These are phyloP conservation scores for Xylaria sp. DNA, from an alignment of 2,329 filamentous ascomycete genomes.

Conservation along the genomic window DNA sequence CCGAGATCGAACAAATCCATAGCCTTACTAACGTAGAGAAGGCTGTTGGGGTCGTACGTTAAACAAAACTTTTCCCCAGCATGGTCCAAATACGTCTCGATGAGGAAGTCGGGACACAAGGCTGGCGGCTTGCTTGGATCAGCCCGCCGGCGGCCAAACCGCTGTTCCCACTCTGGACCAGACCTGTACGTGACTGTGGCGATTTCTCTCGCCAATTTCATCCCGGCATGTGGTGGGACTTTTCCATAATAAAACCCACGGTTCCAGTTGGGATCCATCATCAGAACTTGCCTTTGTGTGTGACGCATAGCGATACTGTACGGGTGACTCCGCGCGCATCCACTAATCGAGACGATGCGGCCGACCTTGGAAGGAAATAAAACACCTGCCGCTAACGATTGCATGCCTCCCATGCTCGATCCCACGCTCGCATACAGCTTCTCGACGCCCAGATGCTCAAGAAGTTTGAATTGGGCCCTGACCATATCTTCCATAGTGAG, in stretches of 20 bases:
- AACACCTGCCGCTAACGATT: slow-evolving; percentile 84
- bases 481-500: slow-evolving; percentile 98
- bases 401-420: slow-evolving; percentile 98
- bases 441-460: slow-evolving; percentile 77
- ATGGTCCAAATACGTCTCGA: slow-evolving; percentile 97
- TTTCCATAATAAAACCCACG: slow-evolving; percentile 90
- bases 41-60: slow-evolving; percentile 93
- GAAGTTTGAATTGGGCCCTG: slow-evolving; percentile 86
- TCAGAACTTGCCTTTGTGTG: slow-evolving; percentile 94
- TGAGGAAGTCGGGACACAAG: slow-evolving; percentile 95
- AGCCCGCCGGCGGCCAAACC: slow-evolving; percentile 86
- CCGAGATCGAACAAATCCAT: slow-evolving; percentile 99
- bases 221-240: slow-evolving; percentile 90
- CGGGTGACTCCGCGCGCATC: slow-evolving; percentile 91
- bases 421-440: slow-evolving; percentile 91
- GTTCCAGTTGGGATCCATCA: slow-evolving; percentile 99
- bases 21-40: slow-evolving; percentile 96
- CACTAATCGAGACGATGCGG: slow-evolving; percentile 86
- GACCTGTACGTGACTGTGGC: slow-evolving; percentile 97
- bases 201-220: slow-evolving; percentile 97
- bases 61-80: slow-evolving; percentile 98
- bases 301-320: slow-evolving; percentile 99
- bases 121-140: slow-evolving; percentile 87
- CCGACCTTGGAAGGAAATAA: slow-evolving; percentile 83
- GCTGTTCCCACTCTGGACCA: slow-evolving; percentile 95